phyloP scores from a whole-genome alignment of 169 alveolate species.

The Babesia caballi region DNA sequence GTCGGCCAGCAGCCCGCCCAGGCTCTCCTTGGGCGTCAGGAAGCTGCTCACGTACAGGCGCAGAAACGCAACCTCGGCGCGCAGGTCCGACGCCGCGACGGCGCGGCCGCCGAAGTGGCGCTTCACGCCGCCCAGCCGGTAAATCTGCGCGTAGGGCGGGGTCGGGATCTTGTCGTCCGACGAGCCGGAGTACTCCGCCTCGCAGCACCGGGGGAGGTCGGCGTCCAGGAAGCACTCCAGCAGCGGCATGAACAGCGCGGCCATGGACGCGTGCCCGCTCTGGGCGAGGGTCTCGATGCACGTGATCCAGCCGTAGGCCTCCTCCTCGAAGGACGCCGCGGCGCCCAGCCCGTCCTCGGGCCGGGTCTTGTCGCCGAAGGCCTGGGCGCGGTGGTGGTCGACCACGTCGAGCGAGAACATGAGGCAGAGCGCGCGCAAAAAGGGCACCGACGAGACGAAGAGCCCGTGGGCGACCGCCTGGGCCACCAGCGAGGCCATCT shows the following conservation, averaged over 20 bases:
- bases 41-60: slow-evolving; percentile 16
- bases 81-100: neutral
- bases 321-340: slow-evolving; percentile 26
- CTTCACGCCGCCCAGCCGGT: slow-evolving; percentile 2
- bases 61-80: slow-evolving; percentile 17
- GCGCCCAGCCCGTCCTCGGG: neutral
- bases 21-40: neutral
- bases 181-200: neutral
- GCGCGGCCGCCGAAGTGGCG: slow-evolving; percentile 20
- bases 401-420: slow-evolving; percentile 8
- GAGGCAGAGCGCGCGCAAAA: neutral
- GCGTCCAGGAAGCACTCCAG: slow-evolving; percentile 34
- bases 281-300: slow-evolving; percentile 47
- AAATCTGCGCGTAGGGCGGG: neutral
- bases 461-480: slow-evolving; percentile 6
- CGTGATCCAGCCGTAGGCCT: slow-evolving; percentile 56
- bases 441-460: slow-evolving; percentile 6
- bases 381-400: neutral
- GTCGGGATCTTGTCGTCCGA: neutral
- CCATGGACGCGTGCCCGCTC: slow-evolving; percentile 18
- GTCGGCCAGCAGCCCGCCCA: slow-evolving; percentile 20
- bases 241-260: slow-evolving; percentile 34
- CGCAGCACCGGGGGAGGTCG: neutral
- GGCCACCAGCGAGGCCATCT: neutral
- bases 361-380: neutral